Conservation (phyloP, 2,329 filamentous ascomycete species). For the Aspergillus sp. region DNA sequence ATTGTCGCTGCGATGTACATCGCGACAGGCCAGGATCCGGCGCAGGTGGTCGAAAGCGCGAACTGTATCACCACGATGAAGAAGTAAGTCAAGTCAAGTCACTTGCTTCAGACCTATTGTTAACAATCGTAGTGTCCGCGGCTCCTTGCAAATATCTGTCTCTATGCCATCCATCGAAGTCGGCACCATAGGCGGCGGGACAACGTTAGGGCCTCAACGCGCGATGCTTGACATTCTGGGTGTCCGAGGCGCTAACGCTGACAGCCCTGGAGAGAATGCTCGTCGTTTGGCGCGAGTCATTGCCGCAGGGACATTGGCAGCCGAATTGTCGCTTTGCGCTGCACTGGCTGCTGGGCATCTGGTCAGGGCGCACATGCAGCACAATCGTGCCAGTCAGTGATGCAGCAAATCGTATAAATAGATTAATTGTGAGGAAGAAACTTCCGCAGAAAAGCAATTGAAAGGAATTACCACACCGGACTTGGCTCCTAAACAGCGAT, state of each 20-base stretch:
- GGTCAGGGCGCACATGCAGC: conserved; percentile 90
- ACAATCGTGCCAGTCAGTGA: conserved; percentile 68
- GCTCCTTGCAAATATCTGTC: conserved; percentile 91
- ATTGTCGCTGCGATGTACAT: conserved; percentile 95
- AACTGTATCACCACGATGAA: conserved; percentile 99
- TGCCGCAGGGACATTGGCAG: conserved; percentile 81
- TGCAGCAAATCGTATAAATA: too few relatives aligned
- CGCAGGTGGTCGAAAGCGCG: conserved; percentile 92
- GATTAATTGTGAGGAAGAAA: too few relatives aligned
- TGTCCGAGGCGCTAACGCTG: conserved; percentile 88
- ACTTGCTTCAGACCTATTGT: not conserved
- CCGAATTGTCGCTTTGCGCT: conserved; percentile 87
- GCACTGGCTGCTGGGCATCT: conserved; percentile 92
- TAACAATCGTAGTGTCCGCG: conserved; percentile 70
- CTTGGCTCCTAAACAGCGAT: too few relatives aligned
- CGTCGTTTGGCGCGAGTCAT: conserved; percentile 86
- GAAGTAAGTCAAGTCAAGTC: conserved; percentile 68
- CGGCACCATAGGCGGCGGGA: conserved; percentile 93
- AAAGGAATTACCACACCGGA: too few relatives aligned
- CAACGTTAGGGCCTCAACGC: conserved; percentile 90
- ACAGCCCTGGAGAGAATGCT: conserved; percentile 86
- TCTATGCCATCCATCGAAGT: conserved; percentile 99
- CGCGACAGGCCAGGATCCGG: conserved; percentile 94
- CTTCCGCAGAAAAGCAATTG: too few relatives aligned
- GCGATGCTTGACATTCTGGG: conserved; percentile 97